These are phyloP conservation scores for Claviceps fusiformis DNA, from an alignment of 2,329 filamentous ascomycete species.

Conservation along the genomic window DNA sequence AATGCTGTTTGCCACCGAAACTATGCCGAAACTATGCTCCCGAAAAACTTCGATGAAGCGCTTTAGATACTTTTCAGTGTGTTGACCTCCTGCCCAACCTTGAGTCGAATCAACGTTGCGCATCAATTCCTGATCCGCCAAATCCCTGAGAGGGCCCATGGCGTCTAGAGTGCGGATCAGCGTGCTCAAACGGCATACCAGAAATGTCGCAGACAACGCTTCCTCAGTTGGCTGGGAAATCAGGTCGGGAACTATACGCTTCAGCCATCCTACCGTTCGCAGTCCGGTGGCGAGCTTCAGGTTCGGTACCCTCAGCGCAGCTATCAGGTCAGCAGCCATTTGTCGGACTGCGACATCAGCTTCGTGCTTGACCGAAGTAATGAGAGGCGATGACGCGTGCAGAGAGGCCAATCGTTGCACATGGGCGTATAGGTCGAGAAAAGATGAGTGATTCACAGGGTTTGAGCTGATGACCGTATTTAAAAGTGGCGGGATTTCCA, in stretches of 20 bases:
- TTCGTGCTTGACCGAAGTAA: constrained; percentile 59
- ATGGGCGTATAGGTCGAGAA: constrained; percentile 84
- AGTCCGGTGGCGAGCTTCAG: constrained; percentile 84
- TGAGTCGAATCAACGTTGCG: constrained; percentile 29
- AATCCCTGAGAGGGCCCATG: constrained; percentile 68
- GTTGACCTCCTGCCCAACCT: constrained; percentile 60
- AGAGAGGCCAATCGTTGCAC: constrained; percentile 74
- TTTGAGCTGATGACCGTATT: constrained; percentile 59
- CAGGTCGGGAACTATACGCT: constrained; percentile 73
- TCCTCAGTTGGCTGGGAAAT: constrained; percentile 37
- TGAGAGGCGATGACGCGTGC: constrained; percentile 65
- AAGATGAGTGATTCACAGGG: constrained; percentile 69
- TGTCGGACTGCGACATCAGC: constrained; percentile 79
- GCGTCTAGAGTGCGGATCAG: constrained; percentile 70
- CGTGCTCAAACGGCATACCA: constrained; percentile 73
- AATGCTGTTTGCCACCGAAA: constrained; percentile 87
- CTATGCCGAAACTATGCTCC: constrained; percentile 90
- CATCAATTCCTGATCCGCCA: constrained; percentile 72
- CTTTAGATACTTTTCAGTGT: constrained; percentile 89
- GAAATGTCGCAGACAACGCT: constrained; percentile 67
- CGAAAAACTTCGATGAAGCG: constrained; percentile 95
- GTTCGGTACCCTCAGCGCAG: constrained; percentile 58
- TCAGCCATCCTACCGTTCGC: constrained; percentile 81
- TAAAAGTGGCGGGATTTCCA: constrained; percentile 77
- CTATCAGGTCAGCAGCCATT: constrained; percentile 74